These are phyloP conservation scores for Auricularia cornea DNA, from an alignment of 768 basidiomycete species.

Conservation along the genomic window DNA sequence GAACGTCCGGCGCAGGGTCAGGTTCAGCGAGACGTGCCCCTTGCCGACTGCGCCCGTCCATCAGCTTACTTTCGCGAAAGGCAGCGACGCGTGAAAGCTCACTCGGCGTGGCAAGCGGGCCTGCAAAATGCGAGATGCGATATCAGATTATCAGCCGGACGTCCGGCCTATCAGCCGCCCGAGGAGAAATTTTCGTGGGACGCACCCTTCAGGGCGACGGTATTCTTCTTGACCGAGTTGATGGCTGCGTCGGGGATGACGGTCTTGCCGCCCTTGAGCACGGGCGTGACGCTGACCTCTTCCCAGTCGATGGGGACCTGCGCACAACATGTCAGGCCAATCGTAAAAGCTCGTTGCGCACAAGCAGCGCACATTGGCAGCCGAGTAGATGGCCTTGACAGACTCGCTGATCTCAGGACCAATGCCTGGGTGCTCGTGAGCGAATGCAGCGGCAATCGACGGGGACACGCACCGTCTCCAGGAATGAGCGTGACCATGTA, in stretches of 20 bases:
- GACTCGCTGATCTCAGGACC: conserved; percentile 98
- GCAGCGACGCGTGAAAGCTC: too few species aligned
- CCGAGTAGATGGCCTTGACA: conserved; percentile 85
- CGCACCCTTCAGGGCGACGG: conserved; percentile 92
- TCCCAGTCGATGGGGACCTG: conserved; percentile 99
- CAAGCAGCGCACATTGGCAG: conserved; percentile 56
- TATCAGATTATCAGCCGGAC: background rate
- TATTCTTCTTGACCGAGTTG: conserved; percentile 88
- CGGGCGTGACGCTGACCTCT: conserved; percentile 93
- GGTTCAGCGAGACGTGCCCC: conserved; percentile 95
- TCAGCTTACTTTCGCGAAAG: too few species aligned
- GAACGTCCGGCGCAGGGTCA: conserved; percentile 95
- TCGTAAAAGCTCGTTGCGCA: background rate
- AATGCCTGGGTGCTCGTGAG: conserved; percentile 56
- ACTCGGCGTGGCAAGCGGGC: conserved; percentile 97
- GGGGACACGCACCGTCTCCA: conserved; percentile 68
- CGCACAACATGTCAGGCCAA: background rate
- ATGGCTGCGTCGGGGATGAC: conserved; percentile 93
- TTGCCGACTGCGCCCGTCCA: conserved; percentile 99
- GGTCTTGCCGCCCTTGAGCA: conserved; percentile 91
- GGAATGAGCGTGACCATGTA: conserved; percentile 95
- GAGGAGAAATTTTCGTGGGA: background rate
- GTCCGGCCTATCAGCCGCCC: background rate
- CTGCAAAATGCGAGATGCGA: conserved; percentile 30
- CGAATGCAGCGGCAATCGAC: conserved; percentile 8